Evolutionary conservation across 2,329 filamentous ascomycete species (phyloP).

Genomic region (Botrytis fabae): DNA sequence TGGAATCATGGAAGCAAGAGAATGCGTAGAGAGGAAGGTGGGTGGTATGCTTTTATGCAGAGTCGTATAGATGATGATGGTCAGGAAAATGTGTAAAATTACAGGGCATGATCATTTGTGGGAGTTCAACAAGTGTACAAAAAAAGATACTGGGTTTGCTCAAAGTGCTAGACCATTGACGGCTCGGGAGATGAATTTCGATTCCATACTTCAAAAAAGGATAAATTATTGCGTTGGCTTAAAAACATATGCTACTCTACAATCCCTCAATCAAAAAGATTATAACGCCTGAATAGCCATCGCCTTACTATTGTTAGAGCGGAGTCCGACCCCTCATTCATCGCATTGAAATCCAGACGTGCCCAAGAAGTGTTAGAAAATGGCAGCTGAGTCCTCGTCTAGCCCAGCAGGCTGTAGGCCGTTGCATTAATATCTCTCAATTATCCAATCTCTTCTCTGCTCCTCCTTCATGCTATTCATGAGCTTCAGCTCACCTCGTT

Average conservation of each 20-base stretch:
- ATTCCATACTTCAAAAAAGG: conserved; percentile 2
- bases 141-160: neutral
- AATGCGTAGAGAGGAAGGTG: conserved; percentile 68
- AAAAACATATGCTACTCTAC: neutral
- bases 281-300: neutral
- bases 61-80: conserved; percentile 47
- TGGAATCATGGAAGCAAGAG: conserved; percentile 67
- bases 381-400: neutral
- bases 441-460: conserved; percentile 57
- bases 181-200: neutral
- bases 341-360: neutral
- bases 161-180: neutral
- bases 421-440: conserved; percentile 60
- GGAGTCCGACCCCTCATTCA: neutral
- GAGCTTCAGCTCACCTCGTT: conserved; percentile 57
- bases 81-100: conserved; percentile 16
- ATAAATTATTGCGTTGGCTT: neutral
- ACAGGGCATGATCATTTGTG: conserved; percentile 17
- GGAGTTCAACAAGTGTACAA: conserved; percentile 21
- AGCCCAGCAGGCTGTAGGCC: neutral
- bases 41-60: conserved; percentile 68
- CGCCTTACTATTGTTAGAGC: neutral
- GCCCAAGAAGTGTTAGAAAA: neutral
- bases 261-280: neutral
- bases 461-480: conserved; percentile 50